Evolutionary conservation across 2,329 filamentous ascomycete genomes (phyloP), one percentile per base, ranked within the genome.

Genomic region (Huntiella abstrusa): DNA sequence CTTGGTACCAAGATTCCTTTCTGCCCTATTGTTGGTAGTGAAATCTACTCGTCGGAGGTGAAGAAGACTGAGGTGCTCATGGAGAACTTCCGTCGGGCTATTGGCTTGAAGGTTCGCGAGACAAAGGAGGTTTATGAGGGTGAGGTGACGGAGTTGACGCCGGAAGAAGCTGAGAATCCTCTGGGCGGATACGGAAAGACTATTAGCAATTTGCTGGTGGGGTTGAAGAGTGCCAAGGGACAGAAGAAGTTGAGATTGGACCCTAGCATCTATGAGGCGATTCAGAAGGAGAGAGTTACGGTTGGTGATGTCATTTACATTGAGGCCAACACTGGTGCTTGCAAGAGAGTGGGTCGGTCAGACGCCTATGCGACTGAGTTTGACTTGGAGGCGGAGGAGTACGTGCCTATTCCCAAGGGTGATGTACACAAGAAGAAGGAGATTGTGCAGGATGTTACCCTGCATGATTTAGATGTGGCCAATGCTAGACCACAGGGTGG

Each of bases 351-450:
- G 8, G 91, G 91, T 44, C 75, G 91, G 58, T 94, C 85, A 40
- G 91, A 98, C 61, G 91, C 91, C 22, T 96, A 96, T 62, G 88
- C 87, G 22, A 98, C 91, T 44, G 91, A 98, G 62, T 98, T 98
- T 60, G 91, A 98, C 60, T 76, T 98, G 43, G 91, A 98, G 67
- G 91, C 91, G 2, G 91, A 98, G 64, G 91, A 98, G 65, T 98
- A 98, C 62, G 91, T 98, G 53, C 91, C 91, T 4, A 92, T 98
- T 52, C 91, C 91, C 49, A 98, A 98, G 69, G 91, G 91, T 49
- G 91, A 98, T 58, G 91, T 98, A 46, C 91, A 96, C 70, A 98
- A 98, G 75, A 96, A 95, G 77, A 98, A 98, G 70, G 91, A 98
- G 65, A 93, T 98, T 55, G 91, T 98, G 33, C 91, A 98, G 62